Base-by-base conservation (phyloP, 1,284 basidiomycete genomes). In the Pascua guehoae region DNA sequence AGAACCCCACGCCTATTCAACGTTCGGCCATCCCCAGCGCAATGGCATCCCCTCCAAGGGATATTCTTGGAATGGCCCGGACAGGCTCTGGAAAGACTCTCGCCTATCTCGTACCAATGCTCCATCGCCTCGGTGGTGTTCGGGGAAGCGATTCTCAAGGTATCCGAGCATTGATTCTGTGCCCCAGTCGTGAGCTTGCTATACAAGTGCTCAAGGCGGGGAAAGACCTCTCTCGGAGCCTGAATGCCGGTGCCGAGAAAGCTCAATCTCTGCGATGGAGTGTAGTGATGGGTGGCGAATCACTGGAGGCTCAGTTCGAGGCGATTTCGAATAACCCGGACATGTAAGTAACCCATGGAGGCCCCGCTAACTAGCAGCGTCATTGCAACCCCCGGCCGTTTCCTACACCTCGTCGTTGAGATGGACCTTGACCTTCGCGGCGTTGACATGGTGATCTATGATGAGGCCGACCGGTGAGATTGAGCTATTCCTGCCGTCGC, bases 1-100 rank as follows among this genome's bases (percentile, higher is more conserved):
- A 89, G 51, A 88, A 87, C 42, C 96, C 96, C 12, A 99, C 96
- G 0, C 96, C 96, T 0, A 98, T 99, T 51, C 96, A 99, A 77
- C 84, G 95, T 10, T 83, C 89, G 15, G 83, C 93, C 4, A 89
- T 98, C 52, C 96, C 96, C 0, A 81, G 87, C 37, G 84, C 98
- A 45, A 83, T 98, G 39, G 78, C 87, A 5, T 85, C 83, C 49
- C 94, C 96, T 43, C 91, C 94, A 2, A 82, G 91, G 51, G 96
- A 99, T 78, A 86, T 98, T 10, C 90, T 99, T 16, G 96, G 92
- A 53, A 98, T 98, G 96, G 95, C 96, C 18, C 83, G 96, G 16
- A 99, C 96, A 1, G 96, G 96, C 56, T 97, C 94, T 0, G 96
- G 96, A 61, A 99, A 99, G 79, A 97, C 95, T 12, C 83, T 98